Percentiles rank a stretch among this genome's conserved stretches.
phyloP scores from a whole-genome alignment of 306 rosid genomes.

The Ochetophila trinervis region DNA sequence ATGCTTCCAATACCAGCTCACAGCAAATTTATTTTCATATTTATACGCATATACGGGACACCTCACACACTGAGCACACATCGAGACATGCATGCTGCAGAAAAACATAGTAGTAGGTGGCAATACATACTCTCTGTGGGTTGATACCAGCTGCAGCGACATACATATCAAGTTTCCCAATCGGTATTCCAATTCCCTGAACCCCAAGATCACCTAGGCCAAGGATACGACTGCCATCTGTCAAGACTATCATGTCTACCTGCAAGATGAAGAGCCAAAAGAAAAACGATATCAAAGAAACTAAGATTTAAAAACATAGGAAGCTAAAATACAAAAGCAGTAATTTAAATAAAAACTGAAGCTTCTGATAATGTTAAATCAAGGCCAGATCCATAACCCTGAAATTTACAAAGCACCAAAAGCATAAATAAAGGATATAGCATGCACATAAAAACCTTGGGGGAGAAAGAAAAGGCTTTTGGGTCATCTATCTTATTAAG shows the following conservation, averaged over 20 bases:
- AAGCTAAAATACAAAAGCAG: neutral
- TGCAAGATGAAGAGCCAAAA: constrained; percentile 41
- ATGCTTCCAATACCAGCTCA: no score
- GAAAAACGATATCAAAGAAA: constrained; percentile 8
- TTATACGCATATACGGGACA: neutral
- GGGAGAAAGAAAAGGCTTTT: neutral
- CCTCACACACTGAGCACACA: neutral
- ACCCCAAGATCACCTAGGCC: constrained; percentile 99
- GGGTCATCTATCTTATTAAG: neutral
- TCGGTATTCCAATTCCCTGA: constrained; percentile 98
- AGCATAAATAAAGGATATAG: neutral
- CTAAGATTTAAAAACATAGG: neutral
- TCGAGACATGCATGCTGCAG: neutral
- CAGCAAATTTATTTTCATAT: neutral
- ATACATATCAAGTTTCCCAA: constrained; percentile 96
- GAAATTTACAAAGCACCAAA: neutral
- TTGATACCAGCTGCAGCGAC: constrained; percentile 99
- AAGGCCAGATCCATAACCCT: neutral
- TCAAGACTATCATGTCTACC: constrained; percentile 99
- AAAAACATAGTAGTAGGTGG: constrained; percentile 11
- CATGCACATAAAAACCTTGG: neutral
- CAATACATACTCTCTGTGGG: constrained; percentile 78
- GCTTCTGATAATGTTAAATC: neutral
- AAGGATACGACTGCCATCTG: constrained; percentile 99
- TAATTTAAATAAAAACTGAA: neutral